Evolutionary conservation across 768 basidiomycete genomes (phyloP).

Genomic region (Termitomyces sp.): DNA sequence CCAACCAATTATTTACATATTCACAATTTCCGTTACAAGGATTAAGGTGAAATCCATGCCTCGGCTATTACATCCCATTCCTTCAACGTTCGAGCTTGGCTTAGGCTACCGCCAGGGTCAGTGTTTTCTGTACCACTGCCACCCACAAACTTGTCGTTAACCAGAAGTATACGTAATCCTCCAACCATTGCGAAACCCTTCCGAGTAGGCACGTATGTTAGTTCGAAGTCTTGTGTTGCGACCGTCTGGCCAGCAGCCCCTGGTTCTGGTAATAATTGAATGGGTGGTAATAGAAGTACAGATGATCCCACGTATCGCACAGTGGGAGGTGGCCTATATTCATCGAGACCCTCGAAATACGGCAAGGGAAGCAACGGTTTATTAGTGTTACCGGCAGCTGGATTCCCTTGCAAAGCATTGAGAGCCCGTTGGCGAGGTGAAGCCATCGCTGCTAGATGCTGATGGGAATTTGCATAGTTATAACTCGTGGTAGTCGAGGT

Average conservation of each 20-base stretch:
- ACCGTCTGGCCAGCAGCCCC: conserved; percentile 24
- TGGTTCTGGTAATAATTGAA: conserved; percentile 27
- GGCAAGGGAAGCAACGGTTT: conserved; percentile 35
- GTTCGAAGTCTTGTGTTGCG: conserved; percentile 51
- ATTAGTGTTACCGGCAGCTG: conserved; percentile 7
- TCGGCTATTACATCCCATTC: conserved; percentile 73
- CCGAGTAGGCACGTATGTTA: conserved; percentile 53
- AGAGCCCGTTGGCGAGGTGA: conserved; percentile 28
- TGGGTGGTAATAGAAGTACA: conserved; percentile 35
- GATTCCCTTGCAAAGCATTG: conserved; percentile 12
- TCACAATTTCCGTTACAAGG: not conserved
- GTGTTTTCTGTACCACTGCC: conserved; percentile 20
- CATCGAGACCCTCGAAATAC: conserved; percentile 36
- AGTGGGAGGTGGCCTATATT: conserved; percentile 24
- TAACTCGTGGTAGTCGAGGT: conserved; percentile 41
- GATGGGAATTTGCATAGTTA: conserved; percentile 45
- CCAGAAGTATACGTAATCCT: conserved; percentile 63
- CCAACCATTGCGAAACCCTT: conserved; percentile 62
- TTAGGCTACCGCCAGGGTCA: conserved; percentile 14
- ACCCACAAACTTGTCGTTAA: conserved; percentile 47
- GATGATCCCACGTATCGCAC: conserved; percentile 49
- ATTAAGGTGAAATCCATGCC: conserved; percentile 49
- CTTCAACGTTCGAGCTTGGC: conserved; percentile 46
- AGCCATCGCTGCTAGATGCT: conserved; percentile 41
- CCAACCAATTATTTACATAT: not conserved